Base-by-base conservation (phyloP, 2,329 filamentous ascomycete genomes). In the Cladophialophora psammophila region DNA sequence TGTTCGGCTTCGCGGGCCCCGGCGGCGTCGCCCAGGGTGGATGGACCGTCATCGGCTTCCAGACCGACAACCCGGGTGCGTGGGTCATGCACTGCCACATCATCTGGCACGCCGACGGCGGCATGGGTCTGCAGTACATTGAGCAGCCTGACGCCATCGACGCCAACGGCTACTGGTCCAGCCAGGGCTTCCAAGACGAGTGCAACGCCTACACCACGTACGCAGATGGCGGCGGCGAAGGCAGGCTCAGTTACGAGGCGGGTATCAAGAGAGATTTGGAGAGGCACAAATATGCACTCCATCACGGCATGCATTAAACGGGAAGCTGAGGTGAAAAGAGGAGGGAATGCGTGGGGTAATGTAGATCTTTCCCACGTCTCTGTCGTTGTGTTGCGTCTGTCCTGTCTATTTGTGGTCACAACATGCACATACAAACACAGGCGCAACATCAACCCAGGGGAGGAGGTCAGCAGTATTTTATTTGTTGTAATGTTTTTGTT, bases 31-130 rank as follows among this genome's bases (percentile, higher is more conserved):
- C 74, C 5, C 65, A 67, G 8, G 66, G 91, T 0, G 70, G 91
- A 0, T 88, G 91, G 76, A 84, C 90, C 31, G 86, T 93, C 10
- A 74, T 94, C 10, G 74, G 82, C 0, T 83, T 84, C 69, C 71
- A 78, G 26, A 77, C 78, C 15, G 76, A 81, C 63, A 82, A 81
- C 65, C 80, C 80, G 1, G 80, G 86, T 42, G 81, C 91, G 26
- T 91, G 88, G 88, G 77, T 91, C 3, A 91, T 93, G 80, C 91
- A 93, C 78, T 94, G 91, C 78, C 91, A 94, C 76, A 90, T 94
- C 61, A 90, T 92, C 75, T 94, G 90, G 90, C 90, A 93, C 75
- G 82, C 91, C 65, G 80, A 84, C 0, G 87, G 87, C 2, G 90
- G 90, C n/a, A 82, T 92, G 45, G 81, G 79, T 18, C 76, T 87